Base-by-base conservation (phyloP, 2,329 filamentous ascomycete species). In the Talaromyces funiculosus region DNA sequence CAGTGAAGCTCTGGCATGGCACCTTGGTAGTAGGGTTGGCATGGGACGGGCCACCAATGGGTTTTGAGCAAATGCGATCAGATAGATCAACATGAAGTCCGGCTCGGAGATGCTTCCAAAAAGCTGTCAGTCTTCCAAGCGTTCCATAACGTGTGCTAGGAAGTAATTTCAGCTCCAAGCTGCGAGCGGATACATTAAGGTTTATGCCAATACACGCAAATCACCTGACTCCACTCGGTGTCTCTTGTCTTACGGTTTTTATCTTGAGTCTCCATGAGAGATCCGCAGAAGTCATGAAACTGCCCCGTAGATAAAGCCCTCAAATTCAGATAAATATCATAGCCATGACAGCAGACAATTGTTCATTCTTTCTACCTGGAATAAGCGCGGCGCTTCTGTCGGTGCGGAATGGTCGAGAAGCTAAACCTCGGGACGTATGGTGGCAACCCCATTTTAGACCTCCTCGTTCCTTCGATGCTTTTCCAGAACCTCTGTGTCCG, bases 281-380 rank as follows among this genome's bases (percentile, higher is more conserved):
- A n/a, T n/a, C n/a, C n/a, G n/a, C 6, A 14, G 12, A 18, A 22
- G 26, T 26, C n/a, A 31, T 35, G 47, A 51, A 20, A 51, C 47
- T 51, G 47, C 26, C 47, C 47, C 47, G n/a, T 51, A 51, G 47
- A 51, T 51, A 51, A 49, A 49, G 47, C 45, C 4, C n/a, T n/a
- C n/a, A n/a, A 33, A 33, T 26, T 6, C 45, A 49, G 24, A 47
- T 49, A 14, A 29, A 12, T 12, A 20, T 31, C 45, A 49, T 33
- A 33, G 12, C 2, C 45, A 22, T 56, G 53, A 56, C 53, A 56
- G 40, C 53, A 56, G 24, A 33, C 37, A 56, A 56, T 43, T 56
- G 53, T 42, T 22, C 42, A 55, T 31, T 38, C 33, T 24, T 38
- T 37, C 51, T 54, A 33, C n/a, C 26, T 26, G 24, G 53, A 6